A percentile compares a stretch with the other conserved stretches of the same genome.
phyloP scores from a whole-genome alignment of 306 rosid species.

The Inga leiocalycina region DNA sequence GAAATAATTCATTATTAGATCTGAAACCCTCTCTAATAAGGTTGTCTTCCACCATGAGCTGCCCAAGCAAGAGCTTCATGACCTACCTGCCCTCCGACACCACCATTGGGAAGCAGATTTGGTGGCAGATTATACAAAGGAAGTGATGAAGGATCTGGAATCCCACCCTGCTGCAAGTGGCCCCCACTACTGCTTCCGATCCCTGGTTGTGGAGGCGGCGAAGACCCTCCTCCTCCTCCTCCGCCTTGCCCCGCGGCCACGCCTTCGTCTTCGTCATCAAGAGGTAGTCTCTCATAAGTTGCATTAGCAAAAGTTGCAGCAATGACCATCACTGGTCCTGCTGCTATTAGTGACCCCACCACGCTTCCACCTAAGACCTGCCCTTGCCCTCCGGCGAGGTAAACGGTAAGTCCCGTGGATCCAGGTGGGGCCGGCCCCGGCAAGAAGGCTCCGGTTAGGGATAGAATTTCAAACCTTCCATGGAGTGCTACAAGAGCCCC shows the following conservation, averaged over 20 bases:
- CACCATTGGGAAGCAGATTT: constrained; percentile 69
- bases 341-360: constrained; percentile 81
- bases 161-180: constrained; percentile 52
- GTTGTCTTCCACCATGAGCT: constrained; percentile 61
- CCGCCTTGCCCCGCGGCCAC: constrained; percentile 38
- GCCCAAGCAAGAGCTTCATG: constrained; percentile 76
- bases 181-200: constrained; percentile 48
- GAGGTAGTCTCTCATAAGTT: constrained; percentile 85
- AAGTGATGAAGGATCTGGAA: constrained; percentile 69
- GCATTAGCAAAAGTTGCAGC: constrained; percentile 97
- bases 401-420: constrained; percentile 77
- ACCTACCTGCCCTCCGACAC: constrained; percentile 65
- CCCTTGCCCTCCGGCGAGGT: constrained; percentile 86
- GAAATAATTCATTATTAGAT: neutral
- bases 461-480: constrained; percentile 85
- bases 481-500: constrained; percentile 82
- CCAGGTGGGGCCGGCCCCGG: constrained; percentile 93
- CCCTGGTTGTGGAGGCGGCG: constrained; percentile 35
- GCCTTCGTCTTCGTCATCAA: constrained; percentile 70
- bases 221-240: constrained; percentile 39
- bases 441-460: constrained; percentile 76
- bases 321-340: constrained; percentile 86
- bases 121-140: constrained; percentile 67
- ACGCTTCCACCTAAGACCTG: constrained; percentile 92
- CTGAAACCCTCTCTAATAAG: constrained; percentile 41